These are phyloP conservation scores for Diaporthe ilicicola DNA, from an alignment of 2,329 filamentous ascomycete genomes.

Conservation along the genomic window DNA sequence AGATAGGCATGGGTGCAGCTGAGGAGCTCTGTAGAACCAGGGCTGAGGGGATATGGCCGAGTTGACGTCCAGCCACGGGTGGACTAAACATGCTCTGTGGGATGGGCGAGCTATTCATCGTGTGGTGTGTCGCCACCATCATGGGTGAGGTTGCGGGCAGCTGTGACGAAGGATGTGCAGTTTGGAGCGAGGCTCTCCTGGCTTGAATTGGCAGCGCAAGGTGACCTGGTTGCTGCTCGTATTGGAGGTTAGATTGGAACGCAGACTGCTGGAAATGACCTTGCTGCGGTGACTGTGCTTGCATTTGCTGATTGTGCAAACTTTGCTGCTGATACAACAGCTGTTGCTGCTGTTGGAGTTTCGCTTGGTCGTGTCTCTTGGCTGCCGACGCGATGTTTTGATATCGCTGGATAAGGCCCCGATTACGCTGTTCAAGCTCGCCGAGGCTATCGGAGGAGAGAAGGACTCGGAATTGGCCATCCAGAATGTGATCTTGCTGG, in stretches of 20 bases:
- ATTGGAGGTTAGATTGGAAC: background rate
- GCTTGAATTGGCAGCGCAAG: background rate
- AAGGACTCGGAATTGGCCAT: background rate
- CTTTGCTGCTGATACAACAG: background rate
- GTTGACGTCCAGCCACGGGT: background rate
- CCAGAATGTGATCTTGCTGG: slow-evolving; percentile 34
- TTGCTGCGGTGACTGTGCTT: slow-evolving; percentile 24
- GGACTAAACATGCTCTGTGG: background rate
- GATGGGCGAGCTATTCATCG: background rate
- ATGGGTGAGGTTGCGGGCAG: slow-evolving; percentile 1
- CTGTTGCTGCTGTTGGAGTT: background rate
- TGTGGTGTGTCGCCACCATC: background rate
- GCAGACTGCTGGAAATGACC: background rate
- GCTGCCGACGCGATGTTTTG: slow-evolving; percentile 2
- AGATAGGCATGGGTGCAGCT: background rate
- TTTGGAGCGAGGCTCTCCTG: slow-evolving; percentile 5
- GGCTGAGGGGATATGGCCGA: background rate
- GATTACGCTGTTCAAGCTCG: slow-evolving; percentile 35
- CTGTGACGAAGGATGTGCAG: background rate
- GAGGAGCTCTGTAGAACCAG: slow-evolving; percentile 6
- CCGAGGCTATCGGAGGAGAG: background rate
- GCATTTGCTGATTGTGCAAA: slow-evolving; percentile 30
- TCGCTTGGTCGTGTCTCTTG: background rate
- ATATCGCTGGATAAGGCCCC: slow-evolving; percentile 31
- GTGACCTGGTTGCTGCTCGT: slow-evolving; percentile 26